phyloP scores from a whole-genome alignment of 495 filamentous ascomycete species.

The Trichoderma reesei region DNA sequence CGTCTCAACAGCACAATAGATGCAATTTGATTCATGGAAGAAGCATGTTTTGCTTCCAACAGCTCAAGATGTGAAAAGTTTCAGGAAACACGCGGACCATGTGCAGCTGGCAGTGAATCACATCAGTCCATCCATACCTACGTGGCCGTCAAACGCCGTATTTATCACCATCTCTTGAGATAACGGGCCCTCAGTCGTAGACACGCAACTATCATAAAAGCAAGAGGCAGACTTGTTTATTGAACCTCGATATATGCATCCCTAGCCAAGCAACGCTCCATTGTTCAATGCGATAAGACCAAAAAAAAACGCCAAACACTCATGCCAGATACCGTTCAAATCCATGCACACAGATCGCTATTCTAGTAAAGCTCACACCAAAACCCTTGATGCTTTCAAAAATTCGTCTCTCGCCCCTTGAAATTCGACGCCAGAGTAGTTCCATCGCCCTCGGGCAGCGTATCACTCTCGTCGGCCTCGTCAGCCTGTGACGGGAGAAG shows the following conservation, averaged over 20 bases:
- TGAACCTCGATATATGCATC: neutral
- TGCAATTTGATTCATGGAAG: neutral
- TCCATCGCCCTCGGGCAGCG: neutral
- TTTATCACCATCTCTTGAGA: neutral
- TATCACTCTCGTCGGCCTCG: neutral
- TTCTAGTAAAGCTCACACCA: neutral
- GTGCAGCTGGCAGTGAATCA: slow-evolving; percentile 2
- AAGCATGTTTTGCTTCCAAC: neutral
- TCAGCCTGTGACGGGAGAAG: slow-evolving; percentile 15
- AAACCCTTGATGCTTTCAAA: neutral
- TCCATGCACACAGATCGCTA: neutral
- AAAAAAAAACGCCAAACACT: neutral
- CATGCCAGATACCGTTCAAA: neutral
- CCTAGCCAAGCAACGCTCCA: neutral
- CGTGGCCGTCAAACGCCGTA: neutral
- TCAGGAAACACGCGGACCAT: neutral
- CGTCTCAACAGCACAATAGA: neutral
- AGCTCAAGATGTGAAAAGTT: neutral
- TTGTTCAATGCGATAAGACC: neutral
- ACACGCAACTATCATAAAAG: no score
- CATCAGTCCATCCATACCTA: neutral
- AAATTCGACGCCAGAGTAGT: slow-evolving; percentile 3
- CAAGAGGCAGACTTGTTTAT: neutral
- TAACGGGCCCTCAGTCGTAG: no score
- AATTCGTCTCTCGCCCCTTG: neutral